Conservation (phyloP, 2,329 filamentous ascomycete species). For the Xylariaceae sp. region DNA sequence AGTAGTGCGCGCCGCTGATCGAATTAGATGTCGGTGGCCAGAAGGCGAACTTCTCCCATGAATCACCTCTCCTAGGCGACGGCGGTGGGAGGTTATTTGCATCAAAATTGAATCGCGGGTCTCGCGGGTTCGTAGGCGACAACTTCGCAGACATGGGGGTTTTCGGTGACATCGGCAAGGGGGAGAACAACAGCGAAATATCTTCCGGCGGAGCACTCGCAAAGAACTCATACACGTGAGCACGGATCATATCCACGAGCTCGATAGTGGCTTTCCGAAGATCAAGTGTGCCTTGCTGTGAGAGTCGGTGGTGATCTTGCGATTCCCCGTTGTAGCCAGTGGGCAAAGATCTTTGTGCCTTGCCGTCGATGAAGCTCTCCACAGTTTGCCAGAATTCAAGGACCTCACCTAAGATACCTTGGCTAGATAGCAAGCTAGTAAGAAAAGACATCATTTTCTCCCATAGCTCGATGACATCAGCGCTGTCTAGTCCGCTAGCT, state of each 20-base stretch:
- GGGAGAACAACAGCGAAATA: conserved; percentile 81
- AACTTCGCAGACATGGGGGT: conserved; percentile 57
- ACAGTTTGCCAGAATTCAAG: conserved; percentile 92
- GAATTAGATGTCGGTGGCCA: conserved; percentile 94
- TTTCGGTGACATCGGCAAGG: conserved; percentile 64
- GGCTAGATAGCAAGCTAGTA: conserved; percentile 67
- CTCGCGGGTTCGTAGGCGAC: conserved; percentile 56
- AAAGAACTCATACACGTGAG: conserved; percentile 78
- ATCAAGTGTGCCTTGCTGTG: conserved; percentile 63
- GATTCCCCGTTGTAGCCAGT: conserved; percentile 79
- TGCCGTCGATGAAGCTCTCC: conserved; percentile 84
- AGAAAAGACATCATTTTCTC: conserved; percentile 78
- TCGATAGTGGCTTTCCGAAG: conserved; percentile 76
- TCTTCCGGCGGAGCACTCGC: conserved; percentile 86
- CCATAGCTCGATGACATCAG: conserved; percentile 86
- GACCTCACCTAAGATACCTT: conserved; percentile 82
- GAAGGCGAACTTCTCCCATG: conserved; percentile 92
- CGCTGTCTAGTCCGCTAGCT: conserved; percentile 65
- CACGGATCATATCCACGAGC: conserved; percentile 76
- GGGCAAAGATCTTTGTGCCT: conserved; percentile 74
- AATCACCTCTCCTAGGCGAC: conserved; percentile 73
- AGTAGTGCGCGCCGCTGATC: conserved; percentile 84
- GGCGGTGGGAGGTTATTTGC: conserved; percentile 70
- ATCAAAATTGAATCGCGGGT: conserved; percentile 77
- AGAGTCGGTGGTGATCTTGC: conserved; percentile 73